Conservation (phyloP, 768 basidiomycete species). For the Imleria badia region DNA sequence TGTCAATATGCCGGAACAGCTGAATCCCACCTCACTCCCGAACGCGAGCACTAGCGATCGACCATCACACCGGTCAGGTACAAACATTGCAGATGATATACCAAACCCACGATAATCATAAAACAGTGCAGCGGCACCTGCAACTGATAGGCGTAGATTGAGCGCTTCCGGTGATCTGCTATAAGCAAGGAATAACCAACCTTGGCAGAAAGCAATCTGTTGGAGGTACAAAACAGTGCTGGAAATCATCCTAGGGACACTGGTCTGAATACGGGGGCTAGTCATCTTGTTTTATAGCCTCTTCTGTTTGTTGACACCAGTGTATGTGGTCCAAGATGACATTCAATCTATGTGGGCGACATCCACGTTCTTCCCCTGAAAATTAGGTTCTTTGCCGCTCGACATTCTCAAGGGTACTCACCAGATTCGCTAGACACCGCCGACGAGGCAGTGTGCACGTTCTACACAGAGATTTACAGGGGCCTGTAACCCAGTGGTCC, state of each 20-base stretch:
- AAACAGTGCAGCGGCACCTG: constrained; percentile 6
- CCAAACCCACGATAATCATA: constrained; percentile 18
- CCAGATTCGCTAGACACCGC: neutral
- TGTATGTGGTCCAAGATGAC: neutral
- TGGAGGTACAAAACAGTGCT: constrained; percentile 2
- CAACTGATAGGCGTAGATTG: constrained; percentile 2
- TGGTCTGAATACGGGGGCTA: neutral
- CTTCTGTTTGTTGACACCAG: neutral
- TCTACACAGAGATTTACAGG: too few species aligned
- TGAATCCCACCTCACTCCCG: constrained; percentile 10
- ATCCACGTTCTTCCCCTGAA: neutral
- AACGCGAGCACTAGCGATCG: constrained; percentile 10
- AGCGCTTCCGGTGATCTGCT: neutral
- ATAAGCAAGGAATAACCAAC: neutral
- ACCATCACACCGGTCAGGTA: neutral
- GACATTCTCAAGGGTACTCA: neutral
- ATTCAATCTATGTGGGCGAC: neutral
- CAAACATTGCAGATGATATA: neutral
- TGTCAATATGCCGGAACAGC: neutral
- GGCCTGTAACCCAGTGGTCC: too few species aligned
- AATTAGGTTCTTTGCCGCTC: neutral
- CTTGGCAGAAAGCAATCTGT: constrained; percentile 6
- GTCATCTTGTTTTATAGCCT: neutral
- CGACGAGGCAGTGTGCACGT: neutral
- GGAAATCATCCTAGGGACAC: neutral